phyloP scores from a whole-genome alignment of 2,329 filamentous ascomycete genomes.

The Xylaria sp. region DNA sequence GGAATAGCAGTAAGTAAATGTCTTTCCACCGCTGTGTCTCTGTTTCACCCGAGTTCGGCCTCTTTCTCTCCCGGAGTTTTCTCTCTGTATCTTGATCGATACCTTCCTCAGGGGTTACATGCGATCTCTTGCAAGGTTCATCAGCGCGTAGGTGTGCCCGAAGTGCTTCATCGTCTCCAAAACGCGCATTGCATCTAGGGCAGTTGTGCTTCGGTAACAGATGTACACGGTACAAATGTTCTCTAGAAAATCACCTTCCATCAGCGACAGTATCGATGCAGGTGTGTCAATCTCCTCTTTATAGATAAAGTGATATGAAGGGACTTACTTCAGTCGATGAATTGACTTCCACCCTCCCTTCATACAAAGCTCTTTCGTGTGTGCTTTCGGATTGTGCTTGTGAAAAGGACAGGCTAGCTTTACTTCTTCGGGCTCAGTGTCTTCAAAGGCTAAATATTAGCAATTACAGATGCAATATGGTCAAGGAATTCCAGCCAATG shows the following conservation, averaged over 20 bases:
- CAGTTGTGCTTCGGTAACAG: constrained; percentile 46
- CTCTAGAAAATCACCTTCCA: constrained; percentile 35
- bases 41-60: constrained; percentile 41
- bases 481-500: neutral
- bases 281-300: neutral
- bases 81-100: constrained; percentile 48
- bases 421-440: constrained; percentile 43
- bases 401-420: constrained; percentile 54
- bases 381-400: constrained; percentile 49
- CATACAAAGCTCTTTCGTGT: constrained; percentile 41
- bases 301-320: neutral
- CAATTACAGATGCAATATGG: neutral
- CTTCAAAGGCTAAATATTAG: constrained; percentile 32
- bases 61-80: constrained; percentile 46
- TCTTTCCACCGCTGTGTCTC: constrained; percentile 49
- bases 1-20: constrained; percentile 50
- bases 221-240: constrained; percentile 49
- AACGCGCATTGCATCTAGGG: constrained; percentile 44
- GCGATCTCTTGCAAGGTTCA: constrained; percentile 45
- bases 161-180: constrained; percentile 43
- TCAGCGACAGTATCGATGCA: constrained; percentile 16
- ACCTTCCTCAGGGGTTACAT: constrained; percentile 41
- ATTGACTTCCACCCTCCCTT: constrained; percentile 46
- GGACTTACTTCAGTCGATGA: constrained; percentile 49
- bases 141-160: constrained; percentile 46